Conservation (phyloP, 768 basidiomycete genomes). For the Mycena albidolilacea region DNA sequence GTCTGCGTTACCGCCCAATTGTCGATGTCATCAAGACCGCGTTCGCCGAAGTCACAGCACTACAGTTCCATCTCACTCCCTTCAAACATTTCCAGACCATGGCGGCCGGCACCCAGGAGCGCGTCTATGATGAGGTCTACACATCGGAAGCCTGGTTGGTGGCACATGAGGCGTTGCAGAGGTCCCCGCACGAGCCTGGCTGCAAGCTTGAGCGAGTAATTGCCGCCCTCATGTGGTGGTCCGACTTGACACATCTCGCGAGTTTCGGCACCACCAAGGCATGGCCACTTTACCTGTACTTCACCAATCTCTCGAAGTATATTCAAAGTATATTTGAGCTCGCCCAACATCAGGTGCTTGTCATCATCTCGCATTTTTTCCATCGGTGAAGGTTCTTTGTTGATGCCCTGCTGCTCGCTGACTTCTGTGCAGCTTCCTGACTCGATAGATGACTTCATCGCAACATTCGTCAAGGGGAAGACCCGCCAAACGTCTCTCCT, state of each 20-base stretch:
- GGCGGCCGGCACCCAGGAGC: background rate
- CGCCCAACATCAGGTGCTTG: slow-evolving; percentile 29
- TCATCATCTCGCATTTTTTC: slow-evolving; percentile 40
- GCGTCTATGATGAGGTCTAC: slow-evolving; percentile 38
- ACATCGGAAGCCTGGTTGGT: slow-evolving; percentile 6
- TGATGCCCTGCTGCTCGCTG: too few relatives aligned
- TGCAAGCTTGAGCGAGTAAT: slow-evolving; percentile 40
- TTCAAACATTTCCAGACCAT: too few relatives aligned
- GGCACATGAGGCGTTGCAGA: too few relatives aligned
- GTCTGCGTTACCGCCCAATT: too few relatives aligned
- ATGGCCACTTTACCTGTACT: slow-evolving; percentile 45
- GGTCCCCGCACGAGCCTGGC: too few relatives aligned
- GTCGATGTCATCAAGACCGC: too few relatives aligned
- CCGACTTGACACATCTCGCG: slow-evolving; percentile 35
- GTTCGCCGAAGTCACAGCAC: background rate
- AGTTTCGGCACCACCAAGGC: slow-evolving; percentile 39
- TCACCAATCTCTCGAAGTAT: slow-evolving; percentile 45
- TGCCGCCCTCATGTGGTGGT: slow-evolving; percentile 12
- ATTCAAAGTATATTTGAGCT: too few relatives aligned
- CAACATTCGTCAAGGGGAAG: too few relatives aligned
- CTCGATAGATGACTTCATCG: too few relatives aligned
- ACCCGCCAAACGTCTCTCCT: too few relatives aligned
- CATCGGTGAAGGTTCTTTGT: background rate
- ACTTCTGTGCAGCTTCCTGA: too few relatives aligned
- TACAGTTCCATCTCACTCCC: background rate